phyloP scores from a whole-genome alignment of 768 basidiomycete species.

The Tulasnella sp. region DNA sequence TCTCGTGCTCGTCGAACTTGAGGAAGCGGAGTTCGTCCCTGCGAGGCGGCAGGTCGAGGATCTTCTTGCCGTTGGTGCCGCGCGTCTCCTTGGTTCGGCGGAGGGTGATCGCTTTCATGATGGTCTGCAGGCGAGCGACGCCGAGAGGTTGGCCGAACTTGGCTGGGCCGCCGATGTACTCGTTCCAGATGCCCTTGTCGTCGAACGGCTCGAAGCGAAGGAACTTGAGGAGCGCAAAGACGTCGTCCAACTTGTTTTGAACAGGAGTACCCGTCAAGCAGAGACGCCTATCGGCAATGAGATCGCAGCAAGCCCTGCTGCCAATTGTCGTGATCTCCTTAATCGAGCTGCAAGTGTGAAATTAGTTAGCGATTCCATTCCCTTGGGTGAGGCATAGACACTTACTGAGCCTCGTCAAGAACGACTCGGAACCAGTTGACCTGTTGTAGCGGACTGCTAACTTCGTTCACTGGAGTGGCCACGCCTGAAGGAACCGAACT shows the following conservation, averaged over 20 bases:
- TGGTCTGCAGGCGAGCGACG: slow-evolving; percentile 88
- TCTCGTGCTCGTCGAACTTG: slow-evolving; percentile 80
- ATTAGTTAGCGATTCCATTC: background rate
- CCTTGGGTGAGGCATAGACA: slow-evolving; percentile 38
- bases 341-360: slow-evolving; percentile 68
- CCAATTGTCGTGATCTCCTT: slow-evolving; percentile 95
- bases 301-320: slow-evolving; percentile 92
- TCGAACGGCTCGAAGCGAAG: slow-evolving; percentile 88
- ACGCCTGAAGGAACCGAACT: slow-evolving; percentile 49
- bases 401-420: slow-evolving; percentile 93
- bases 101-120: slow-evolving; percentile 96
- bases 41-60: slow-evolving; percentile 88
- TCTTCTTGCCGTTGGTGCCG: slow-evolving; percentile 75
- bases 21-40: slow-evolving; percentile 85
- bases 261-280: slow-evolving; percentile 98
- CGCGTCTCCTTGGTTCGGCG: slow-evolving; percentile 94
- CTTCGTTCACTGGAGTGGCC: slow-evolving; percentile 43
- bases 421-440: slow-evolving; percentile 97
- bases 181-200: slow-evolving; percentile 91
- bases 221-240: slow-evolving; percentile 97
- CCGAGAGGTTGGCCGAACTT: slow-evolving; percentile 90
- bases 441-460: slow-evolving; percentile 83
- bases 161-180: slow-evolving; percentile 89
- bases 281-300: slow-evolving; percentile 88
- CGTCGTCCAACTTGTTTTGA: slow-evolving; percentile 98